These are phyloP conservation scores for Sclerotiophoma versabilis DNA, from an alignment of 2,329 filamentous ascomycete species.

Conservation along the genomic window DNA sequence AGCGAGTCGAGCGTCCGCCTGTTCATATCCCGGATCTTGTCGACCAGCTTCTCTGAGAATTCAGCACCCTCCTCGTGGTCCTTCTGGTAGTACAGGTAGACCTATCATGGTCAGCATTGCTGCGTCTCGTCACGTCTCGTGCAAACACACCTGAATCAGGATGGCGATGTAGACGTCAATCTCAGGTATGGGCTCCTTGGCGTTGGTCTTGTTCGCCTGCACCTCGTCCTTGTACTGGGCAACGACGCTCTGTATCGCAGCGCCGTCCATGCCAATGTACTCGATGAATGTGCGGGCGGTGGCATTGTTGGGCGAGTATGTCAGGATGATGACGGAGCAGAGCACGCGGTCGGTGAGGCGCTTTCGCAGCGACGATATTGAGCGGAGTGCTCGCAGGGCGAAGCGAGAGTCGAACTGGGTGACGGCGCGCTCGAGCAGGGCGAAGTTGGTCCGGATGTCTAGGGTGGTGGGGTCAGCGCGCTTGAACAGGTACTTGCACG, in stretches of 20 bases:
- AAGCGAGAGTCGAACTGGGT: constrained; percentile 94
- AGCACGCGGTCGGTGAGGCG: constrained; percentile 83
- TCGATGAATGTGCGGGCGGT: constrained; percentile 74
- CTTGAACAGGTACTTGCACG: constrained; percentile 38
- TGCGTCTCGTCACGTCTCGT: background rate
- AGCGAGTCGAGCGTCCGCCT: constrained; percentile 92
- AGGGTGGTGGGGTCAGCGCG: constrained; percentile 42
- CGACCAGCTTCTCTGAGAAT: constrained; percentile 84
- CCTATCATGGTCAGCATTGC: constrained; percentile 62
- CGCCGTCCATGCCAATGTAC: constrained; percentile 71
- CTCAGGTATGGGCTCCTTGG: constrained; percentile 83
- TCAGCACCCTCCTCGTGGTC: constrained; percentile 79
- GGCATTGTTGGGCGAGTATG: constrained; percentile 72
- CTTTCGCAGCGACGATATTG: constrained; percentile 95
- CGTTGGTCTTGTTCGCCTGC: constrained; percentile 63
- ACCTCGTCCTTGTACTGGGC: constrained; percentile 70
- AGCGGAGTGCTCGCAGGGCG: constrained; percentile 89
- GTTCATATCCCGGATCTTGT: constrained; percentile 87
- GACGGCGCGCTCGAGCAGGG: constrained; percentile 89
- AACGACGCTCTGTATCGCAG: constrained; percentile 64
- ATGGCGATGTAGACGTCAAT: constrained; percentile 89
- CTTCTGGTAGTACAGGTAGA: constrained; percentile 86
- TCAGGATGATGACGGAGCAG: constrained; percentile 79
- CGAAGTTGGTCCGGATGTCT: constrained; percentile 97
- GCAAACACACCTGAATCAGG: constrained; percentile 57